Conservation (phyloP, 139 green algal genomes). For the Chlorella sorokiniana region DNA sequence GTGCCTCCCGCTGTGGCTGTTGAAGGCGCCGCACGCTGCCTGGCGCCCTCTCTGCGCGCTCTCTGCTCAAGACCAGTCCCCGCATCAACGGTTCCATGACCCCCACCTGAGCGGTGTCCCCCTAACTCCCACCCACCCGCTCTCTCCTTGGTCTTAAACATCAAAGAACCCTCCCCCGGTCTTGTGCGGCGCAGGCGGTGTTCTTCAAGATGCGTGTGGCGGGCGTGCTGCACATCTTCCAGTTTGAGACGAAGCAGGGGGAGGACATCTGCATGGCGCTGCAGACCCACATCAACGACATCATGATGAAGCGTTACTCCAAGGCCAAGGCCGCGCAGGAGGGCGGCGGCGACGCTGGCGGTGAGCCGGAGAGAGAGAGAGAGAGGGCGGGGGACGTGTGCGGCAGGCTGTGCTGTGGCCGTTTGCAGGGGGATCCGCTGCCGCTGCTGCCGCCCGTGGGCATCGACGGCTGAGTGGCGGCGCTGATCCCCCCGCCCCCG, state of each 20-base stretch:
- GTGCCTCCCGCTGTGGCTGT: too few relatives aligned
- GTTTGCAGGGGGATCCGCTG: too few relatives aligned
- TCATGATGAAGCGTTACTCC: conserved; percentile 94
- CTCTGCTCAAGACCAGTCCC: too few relatives aligned
- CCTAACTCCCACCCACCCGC: neutral
- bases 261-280: conserved; percentile 98
- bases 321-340: conserved; percentile 57
- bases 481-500: too few relatives aligned
- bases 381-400: neutral
- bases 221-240: conserved; percentile 96
- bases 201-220: conserved; percentile 99
- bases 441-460: too few relatives aligned
- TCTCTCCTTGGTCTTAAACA: too few relatives aligned
- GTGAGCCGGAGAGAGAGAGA: neutral
- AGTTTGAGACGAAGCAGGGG: conserved; percentile 94
- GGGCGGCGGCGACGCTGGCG: conserved; percentile 10
- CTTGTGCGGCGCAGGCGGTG: conserved; percentile 76
- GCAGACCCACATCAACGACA: conserved; percentile 99
- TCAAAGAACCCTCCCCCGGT: conserved; percentile 40
- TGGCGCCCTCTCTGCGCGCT: too few relatives aligned
- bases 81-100: neutral
- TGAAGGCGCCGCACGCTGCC: too few relatives aligned
- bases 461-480: too few relatives aligned
- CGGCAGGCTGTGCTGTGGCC: too few relatives aligned
- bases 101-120: neutral